These are phyloP conservation scores for Styphnolobium japonicum DNA, from an alignment of 306 rosid species.

Conservation along the genomic window DNA sequence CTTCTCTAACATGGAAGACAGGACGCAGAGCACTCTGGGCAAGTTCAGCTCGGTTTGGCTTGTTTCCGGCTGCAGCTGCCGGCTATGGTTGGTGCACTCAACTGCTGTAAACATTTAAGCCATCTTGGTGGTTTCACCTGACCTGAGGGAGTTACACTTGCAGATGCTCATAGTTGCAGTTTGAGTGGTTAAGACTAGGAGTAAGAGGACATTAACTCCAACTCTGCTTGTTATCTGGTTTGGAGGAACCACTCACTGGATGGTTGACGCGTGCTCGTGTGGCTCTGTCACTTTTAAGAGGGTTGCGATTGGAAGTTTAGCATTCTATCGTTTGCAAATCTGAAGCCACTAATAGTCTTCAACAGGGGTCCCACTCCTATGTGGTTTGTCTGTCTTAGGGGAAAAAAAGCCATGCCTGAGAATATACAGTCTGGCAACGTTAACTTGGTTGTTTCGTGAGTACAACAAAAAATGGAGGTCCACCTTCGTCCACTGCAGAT, in stretches of 20 bases:
- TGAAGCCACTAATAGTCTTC: conserved; percentile 31
- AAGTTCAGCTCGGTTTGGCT: conserved; percentile 43
- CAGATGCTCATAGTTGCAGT: conserved; percentile 10
- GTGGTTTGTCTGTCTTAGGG: conserved; percentile 18
- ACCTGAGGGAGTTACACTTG: not conserved
- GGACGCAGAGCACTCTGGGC: conserved; percentile 66
- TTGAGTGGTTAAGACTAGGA: conserved; percentile 43
- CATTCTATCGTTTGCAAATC: not conserved
- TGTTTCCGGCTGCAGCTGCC: conserved; percentile 50
- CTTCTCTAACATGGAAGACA: conserved; percentile 68
- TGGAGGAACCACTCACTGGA: conserved; percentile 27
- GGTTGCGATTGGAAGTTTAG: conserved; percentile 19
- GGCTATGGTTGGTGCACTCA: conserved; percentile 40
- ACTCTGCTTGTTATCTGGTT: conserved; percentile 36
- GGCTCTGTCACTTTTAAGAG: conserved; percentile 22
- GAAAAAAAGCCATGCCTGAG: conserved; percentile 5
- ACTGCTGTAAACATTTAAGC: conserved; percentile 59
- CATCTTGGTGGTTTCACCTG: conserved; percentile 29
- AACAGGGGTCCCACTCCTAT: conserved; percentile 31
- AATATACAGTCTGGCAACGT: conserved; percentile 33
- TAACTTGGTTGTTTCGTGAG: conserved; percentile 9
- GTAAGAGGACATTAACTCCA: conserved; percentile 1
- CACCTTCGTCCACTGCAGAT: not conserved
- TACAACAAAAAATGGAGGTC: conserved; percentile 18
- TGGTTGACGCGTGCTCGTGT: conserved; percentile 35